Percentiles rank a stretch among this genome's conserved stretches.
Conservation (phyloP, 345 rosid species). For the Tarenaya hassleriana region DNA sequence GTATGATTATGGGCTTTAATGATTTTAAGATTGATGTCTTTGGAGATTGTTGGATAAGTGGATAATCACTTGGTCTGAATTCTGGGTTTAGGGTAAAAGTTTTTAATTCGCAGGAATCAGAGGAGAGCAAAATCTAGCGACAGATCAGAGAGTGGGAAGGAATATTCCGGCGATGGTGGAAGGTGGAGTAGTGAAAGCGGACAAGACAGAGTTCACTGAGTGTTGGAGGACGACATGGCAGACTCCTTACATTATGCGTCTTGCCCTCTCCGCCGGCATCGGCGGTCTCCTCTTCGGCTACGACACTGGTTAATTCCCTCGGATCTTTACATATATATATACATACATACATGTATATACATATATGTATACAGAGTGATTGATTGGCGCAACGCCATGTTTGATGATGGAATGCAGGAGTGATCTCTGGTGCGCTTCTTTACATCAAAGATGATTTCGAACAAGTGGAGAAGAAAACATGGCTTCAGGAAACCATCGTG, state of each 20-base stretch:
- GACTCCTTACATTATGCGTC: conserved; percentile 76
- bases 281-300: conserved; percentile 96
- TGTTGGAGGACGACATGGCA: conserved; percentile 67
- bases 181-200: conserved; percentile 51
- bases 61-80: too few relatives aligned
- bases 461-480: conserved; percentile 52
- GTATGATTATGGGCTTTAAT: too few relatives aligned
- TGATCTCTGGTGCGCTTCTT: conserved; percentile 85
- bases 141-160: too few relatives aligned
- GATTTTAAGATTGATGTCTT: too few relatives aligned
- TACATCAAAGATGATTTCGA: conserved; percentile 70
- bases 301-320: conserved; percentile 56
- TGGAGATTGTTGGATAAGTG: too few relatives aligned
- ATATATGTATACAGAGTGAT: too few relatives aligned
- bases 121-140: too few relatives aligned
- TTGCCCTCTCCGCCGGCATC: conserved; percentile 83
- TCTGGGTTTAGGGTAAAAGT: too few relatives aligned
- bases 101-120: too few relatives aligned
- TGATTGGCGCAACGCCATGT: background rate
- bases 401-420: conserved; percentile 36
- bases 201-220: conserved; percentile 63
- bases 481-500: conserved; percentile 77
- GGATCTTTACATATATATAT: too few relatives aligned
- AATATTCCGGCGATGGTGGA: too few relatives aligned
- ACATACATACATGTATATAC: too few relatives aligned